Evolutionary conservation across 805 yeast species (phyloP).

Genomic region (Wickerhamomyces subpelliculosus): DNA sequence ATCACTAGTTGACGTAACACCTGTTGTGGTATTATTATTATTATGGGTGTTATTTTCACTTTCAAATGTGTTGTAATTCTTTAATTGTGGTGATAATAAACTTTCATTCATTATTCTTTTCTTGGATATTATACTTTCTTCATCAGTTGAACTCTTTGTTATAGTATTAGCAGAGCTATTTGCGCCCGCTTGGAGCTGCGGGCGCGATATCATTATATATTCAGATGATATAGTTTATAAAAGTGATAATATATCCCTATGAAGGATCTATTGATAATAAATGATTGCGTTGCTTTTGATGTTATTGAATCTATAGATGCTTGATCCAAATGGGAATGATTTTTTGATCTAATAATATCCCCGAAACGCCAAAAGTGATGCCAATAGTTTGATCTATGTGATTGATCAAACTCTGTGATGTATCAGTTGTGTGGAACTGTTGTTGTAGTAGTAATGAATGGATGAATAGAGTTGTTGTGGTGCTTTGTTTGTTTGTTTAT

Average conservation of each 20-base stretch:
- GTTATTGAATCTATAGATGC: too few species aligned
- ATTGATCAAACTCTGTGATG: background rate
- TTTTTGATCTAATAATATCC: background rate
- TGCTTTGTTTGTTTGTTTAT: too few species aligned
- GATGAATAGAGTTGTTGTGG: too few species aligned
- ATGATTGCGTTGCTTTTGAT: too few species aligned
- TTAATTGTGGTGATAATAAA: conserved; percentile 22
- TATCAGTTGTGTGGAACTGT: background rate
- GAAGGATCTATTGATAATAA: too few species aligned
- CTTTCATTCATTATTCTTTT: conserved; percentile 20
- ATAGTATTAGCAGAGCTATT: background rate
- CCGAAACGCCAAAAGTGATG: background rate
- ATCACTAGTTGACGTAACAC: too few species aligned
- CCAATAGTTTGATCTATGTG: background rate
- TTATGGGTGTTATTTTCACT: conserved; percentile 2
- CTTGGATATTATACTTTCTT: conserved; percentile 8
- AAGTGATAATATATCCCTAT: background rate
- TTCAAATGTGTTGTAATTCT: conserved; percentile 7
- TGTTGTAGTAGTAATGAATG: too few species aligned
- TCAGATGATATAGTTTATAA: background rate
- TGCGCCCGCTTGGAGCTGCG: background rate
- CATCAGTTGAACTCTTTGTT: conserved; percentile 4
- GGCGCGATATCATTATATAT: conserved; percentile 2
- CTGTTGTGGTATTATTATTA: too few species aligned
- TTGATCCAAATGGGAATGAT: background rate